A percentile compares a stretch with the other conserved stretches of the same genome.
These are phyloP conservation scores for Sphenostylis stenocarpa DNA, from an alignment of 306 rosid genomes.

Conservation along the genomic window DNA sequence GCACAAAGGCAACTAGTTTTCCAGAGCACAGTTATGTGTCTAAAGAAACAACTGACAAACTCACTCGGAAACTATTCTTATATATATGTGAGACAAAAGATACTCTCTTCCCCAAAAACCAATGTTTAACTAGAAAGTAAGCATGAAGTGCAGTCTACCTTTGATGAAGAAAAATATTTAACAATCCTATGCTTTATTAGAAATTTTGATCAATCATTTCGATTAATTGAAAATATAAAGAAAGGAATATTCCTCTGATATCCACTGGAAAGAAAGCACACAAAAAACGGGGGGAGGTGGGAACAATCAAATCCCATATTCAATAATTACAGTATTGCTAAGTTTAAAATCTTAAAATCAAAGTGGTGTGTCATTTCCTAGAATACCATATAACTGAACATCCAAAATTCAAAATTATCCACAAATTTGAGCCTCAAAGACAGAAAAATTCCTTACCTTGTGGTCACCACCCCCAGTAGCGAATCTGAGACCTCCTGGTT, in stretches of 20 bases:
- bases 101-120: background rate
- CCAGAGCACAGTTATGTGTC: background rate
- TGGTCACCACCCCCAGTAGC: slow-evolving; percentile 99
- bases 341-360: background rate
- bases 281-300: too few species aligned
- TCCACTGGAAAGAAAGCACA: background rate
- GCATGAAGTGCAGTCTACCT: background rate
- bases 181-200: background rate
- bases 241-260: background rate
- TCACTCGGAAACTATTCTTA: background rate
- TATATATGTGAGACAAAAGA: background rate
- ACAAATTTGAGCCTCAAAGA: slow-evolving; percentile 11
- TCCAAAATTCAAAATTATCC: slow-evolving; percentile 17
- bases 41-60: background rate
- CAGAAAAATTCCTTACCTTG: slow-evolving; percentile 53
- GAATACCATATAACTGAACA: background rate
- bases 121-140: background rate
- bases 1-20: background rate
- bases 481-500: slow-evolving; percentile 88
- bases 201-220: background rate
- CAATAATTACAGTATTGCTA: background rate
- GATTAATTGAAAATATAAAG: background rate
- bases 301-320: background rate
- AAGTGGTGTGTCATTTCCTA: background rate
- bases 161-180: background rate